Evolutionary conservation across 179 eudicot genomes (phyloP).

Genomic region (Kewa caespitosa): DNA sequence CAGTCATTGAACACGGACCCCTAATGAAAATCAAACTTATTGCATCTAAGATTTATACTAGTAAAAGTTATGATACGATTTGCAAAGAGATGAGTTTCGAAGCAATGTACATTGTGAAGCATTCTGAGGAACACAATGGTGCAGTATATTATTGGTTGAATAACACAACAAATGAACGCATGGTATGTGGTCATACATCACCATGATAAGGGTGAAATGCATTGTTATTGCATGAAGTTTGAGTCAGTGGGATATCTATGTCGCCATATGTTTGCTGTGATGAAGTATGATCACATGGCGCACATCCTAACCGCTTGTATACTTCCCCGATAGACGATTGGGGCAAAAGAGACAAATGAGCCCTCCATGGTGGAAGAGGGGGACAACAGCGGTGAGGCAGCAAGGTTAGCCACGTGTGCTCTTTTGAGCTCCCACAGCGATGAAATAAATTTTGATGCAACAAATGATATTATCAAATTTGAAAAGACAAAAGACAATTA

Average conservation of each 20-base stretch:
- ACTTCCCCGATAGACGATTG: not conserved
- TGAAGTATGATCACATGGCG: not conserved
- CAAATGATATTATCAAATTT: no score
- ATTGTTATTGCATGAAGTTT: slow-evolving; percentile 7
- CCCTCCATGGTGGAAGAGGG: no score
- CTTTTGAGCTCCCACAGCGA: no score
- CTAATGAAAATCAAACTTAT: no score
- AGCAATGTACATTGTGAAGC: not conserved
- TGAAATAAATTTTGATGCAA: no score
- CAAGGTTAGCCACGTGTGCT: no score
- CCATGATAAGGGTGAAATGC: not conserved
- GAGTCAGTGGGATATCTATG: not conserved
- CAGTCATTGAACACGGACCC: no score
- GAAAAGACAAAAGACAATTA: no score
- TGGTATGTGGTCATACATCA: not conserved
- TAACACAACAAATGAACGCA: not conserved
- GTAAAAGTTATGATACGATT: not conserved
- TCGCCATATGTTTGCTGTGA: not conserved
- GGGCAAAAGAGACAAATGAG: no score
- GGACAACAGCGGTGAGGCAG: no score
- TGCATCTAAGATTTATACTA: not conserved
- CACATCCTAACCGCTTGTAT: not conserved
- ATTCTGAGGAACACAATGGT: not conserved
- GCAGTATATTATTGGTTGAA: not conserved
- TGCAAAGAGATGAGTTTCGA: not conserved